Percentiles rank a stretch among this genome's conserved stretches.
Conservation (phyloP, 2,329 filamentous ascomycete genomes). For the Alternaria triticimaculans region DNA sequence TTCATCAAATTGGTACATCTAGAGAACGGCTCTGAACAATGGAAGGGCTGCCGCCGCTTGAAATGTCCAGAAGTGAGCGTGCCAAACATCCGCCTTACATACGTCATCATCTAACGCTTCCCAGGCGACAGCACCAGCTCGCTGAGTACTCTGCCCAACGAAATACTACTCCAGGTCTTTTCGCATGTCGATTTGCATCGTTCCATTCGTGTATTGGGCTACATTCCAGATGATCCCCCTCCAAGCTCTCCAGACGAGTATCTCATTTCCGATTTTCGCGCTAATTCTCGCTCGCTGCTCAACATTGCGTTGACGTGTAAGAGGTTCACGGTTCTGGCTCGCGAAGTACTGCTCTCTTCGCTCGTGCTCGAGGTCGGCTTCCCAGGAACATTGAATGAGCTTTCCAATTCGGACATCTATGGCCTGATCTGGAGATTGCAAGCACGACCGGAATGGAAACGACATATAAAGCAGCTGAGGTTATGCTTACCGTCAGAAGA, state of each 20-base stretch:
- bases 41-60: background rate
- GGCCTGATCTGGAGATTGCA: slow-evolving; percentile 6
- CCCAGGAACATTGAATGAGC: background rate
- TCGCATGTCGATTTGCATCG: slow-evolving; percentile 13
- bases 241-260: slow-evolving; percentile 5
- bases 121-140: background rate
- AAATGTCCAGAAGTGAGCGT: background rate
- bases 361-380: slow-evolving; percentile 5
- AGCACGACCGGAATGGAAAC: slow-evolving; percentile 3
- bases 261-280: slow-evolving; percentile 13
- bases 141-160: slow-evolving; percentile 13
- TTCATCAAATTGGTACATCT: background rate
- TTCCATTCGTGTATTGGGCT: slow-evolving; percentile 15
- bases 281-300: slow-evolving; percentile 1
- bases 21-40: background rate
- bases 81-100: background rate
- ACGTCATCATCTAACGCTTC: background rate
- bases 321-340: slow-evolving; percentile 12
- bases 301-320: slow-evolving; percentile 21
- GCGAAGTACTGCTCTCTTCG: slow-evolving; percentile 7
- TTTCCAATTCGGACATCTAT: background rate
- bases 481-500: slow-evolving; percentile 4
- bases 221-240: slow-evolving; percentile 18
- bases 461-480: slow-evolving; percentile 15
- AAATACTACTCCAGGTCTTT: slow-evolving; percentile 20